These are phyloP conservation scores for Pleurotus sapidus DNA, from an alignment of 768 basidiomycete genomes.

Conservation along the genomic window DNA sequence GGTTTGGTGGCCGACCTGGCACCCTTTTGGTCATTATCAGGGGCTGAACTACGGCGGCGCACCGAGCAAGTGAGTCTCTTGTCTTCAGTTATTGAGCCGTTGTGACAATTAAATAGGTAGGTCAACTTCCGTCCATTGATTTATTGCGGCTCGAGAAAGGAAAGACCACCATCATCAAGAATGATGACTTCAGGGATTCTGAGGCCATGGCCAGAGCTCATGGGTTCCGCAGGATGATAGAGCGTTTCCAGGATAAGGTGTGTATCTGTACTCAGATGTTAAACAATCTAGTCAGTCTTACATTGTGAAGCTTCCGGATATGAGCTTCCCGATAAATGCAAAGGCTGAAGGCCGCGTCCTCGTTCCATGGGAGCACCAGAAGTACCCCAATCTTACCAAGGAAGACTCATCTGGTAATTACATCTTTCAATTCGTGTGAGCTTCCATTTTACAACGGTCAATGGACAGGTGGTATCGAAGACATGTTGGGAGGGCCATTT, in stretches of 20 bases:
- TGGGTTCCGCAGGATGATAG: slow-evolving; percentile 75
- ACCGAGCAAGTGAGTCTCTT: slow-evolving; percentile 47
- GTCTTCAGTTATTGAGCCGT: neutral
- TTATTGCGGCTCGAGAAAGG: slow-evolving; percentile 79
- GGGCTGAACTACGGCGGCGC: slow-evolving; percentile 68
- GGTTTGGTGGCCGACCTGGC: slow-evolving; percentile 73
- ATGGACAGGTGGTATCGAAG: slow-evolving; percentile 44
- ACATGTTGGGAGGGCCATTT: slow-evolving; percentile 63
- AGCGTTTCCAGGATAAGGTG: slow-evolving; percentile 65
- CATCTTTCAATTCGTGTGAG: neutral
- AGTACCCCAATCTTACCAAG: slow-evolving; percentile 66
- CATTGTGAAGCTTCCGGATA: slow-evolving; percentile 71
- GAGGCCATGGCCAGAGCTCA: slow-evolving; percentile 77
- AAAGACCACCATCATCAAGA: slow-evolving; percentile 51
- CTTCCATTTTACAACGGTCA: slow-evolving; percentile 15
- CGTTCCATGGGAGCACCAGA: slow-evolving; percentile 87
- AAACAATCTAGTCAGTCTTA: slow-evolving; percentile 3
- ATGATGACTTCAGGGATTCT: slow-evolving; percentile 59
- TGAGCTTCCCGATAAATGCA: slow-evolving; percentile 93
- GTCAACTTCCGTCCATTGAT: slow-evolving; percentile 79
- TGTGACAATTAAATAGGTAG: slow-evolving; percentile 44
- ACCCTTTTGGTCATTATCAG: slow-evolving; percentile 79
- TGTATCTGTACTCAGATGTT: slow-evolving; percentile 13
- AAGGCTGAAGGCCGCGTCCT: slow-evolving; percentile 93
- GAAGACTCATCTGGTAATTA: slow-evolving; percentile 39